A percentile compares a stretch with the other conserved stretches of the same genome.
Conservation (phyloP, 2,329 filamentous ascomycete genomes). For the Fusarium acutatum region DNA sequence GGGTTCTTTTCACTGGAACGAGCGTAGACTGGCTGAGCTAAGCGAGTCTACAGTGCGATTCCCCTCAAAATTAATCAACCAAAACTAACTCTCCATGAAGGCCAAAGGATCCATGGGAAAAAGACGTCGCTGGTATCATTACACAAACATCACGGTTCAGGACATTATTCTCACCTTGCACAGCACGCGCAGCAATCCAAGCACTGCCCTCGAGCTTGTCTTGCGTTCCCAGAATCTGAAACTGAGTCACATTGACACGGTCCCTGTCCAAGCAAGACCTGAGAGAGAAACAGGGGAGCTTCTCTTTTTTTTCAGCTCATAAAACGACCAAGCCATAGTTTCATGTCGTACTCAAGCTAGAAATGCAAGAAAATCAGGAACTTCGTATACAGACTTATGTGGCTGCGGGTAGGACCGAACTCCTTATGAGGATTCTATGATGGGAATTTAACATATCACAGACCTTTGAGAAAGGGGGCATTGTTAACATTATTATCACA, state of each 20-base stretch:
- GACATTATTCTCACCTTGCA: conserved; percentile 17
- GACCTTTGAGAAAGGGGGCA: neutral
- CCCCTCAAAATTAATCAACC: neutral
- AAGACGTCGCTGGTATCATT: conserved; percentile 11
- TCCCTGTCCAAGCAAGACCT: conserved; percentile 2
- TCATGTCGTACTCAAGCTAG: neutral
- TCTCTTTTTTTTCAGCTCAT: neutral
- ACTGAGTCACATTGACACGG: conserved; percentile 34
- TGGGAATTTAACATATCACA: neutral
- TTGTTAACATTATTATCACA: neutral
- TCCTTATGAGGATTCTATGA: neutral
- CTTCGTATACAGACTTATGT: neutral
- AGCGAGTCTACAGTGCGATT: conserved; percentile 31
- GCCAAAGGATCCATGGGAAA: neutral
- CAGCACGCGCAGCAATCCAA: conserved; percentile 11
- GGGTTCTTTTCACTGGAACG: conserved; percentile 7
- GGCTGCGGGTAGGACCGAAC: neutral
- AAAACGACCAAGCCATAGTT: conserved; percentile 8
- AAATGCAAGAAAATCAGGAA: neutral
- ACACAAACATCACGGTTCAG: conserved; percentile 16
- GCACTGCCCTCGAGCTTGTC: conserved; percentile 12
- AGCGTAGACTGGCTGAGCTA: conserved; percentile 34
- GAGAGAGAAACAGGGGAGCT: conserved; percentile 5
- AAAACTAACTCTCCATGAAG: neutral
- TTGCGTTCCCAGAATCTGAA: conserved; percentile 31